These are phyloP conservation scores for Dothideomycetidae sp. DNA, from an alignment of 2,329 filamentous ascomycete genomes.

Conservation along the genomic window DNA sequence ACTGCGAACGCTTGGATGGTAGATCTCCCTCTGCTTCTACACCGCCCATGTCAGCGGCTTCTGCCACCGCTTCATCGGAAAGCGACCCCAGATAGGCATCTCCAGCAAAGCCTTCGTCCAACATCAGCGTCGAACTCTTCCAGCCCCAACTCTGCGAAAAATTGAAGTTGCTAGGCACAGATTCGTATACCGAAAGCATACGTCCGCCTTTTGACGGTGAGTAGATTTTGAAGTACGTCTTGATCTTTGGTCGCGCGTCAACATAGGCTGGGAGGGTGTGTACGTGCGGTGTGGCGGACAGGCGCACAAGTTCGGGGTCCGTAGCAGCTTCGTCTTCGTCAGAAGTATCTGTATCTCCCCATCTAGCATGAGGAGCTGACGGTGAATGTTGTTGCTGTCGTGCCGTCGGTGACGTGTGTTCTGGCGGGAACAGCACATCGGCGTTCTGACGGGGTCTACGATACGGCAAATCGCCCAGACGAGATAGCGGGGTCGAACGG, in stretches of 20 bases:
- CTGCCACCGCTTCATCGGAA: not conserved
- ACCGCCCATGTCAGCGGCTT: slow-evolving; percentile 9
- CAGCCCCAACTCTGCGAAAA: slow-evolving; percentile 48
- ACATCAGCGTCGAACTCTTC: slow-evolving; percentile 45
- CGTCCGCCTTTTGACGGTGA: slow-evolving; percentile 43
- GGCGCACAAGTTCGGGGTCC: slow-evolving; percentile 13
- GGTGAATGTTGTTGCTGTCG: slow-evolving; percentile 9
- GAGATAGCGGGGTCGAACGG: slow-evolving; percentile 16
- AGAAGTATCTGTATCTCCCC: slow-evolving; percentile 14
- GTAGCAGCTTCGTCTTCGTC: slow-evolving; percentile 11
- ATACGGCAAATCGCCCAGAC: slow-evolving; percentile 17
- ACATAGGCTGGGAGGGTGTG: slow-evolving; percentile 40
- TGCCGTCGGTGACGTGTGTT: slow-evolving; percentile 8
- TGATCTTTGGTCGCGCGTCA: slow-evolving; percentile 42
- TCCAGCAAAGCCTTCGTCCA: slow-evolving; percentile 32
- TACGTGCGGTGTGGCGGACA: slow-evolving; percentile 18
- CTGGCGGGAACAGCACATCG: slow-evolving; percentile 13
- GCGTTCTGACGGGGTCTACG: slow-evolving; percentile 19
- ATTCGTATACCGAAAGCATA: slow-evolving; percentile 45
- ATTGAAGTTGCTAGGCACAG: slow-evolving; percentile 43
- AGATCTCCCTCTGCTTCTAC: slow-evolving; percentile 24
- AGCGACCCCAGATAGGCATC: slow-evolving; percentile 15
- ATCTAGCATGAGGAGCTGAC: slow-evolving; percentile 17
- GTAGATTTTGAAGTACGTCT: slow-evolving; percentile 49
- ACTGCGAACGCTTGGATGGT: not conserved